Evolutionary conservation across 768 basidiomycete genomes (phyloP).

Genomic region (Lyophyllum semitale): DNA sequence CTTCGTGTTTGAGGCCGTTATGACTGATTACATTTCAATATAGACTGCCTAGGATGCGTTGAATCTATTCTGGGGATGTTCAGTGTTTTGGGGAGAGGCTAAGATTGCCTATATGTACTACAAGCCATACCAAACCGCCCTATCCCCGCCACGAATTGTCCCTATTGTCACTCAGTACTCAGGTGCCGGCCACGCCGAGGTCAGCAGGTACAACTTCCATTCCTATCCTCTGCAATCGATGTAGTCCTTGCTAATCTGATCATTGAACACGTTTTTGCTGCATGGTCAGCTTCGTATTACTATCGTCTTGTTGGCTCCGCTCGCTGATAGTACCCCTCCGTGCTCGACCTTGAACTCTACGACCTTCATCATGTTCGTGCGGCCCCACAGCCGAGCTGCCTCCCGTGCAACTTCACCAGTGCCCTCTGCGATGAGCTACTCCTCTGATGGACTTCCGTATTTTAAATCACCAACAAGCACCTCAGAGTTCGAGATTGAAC

Average conservation of each 20-base stretch:
- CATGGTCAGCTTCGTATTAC: not conserved
- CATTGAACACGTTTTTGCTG: conserved; percentile 8
- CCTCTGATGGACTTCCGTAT: conserved; percentile 31
- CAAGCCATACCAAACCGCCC: no score
- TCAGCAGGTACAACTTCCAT: not conserved
- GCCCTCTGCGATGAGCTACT: conserved; percentile 22
- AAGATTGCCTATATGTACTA: no score
- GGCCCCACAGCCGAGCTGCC: conserved; percentile 16
- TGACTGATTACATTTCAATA: not conserved
- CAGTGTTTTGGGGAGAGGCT: no score
- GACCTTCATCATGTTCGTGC: conserved; percentile 4
- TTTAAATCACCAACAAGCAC: conserved; percentile 40
- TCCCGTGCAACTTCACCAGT: conserved; percentile 28
- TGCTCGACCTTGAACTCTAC: no score
- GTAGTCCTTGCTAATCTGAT: not conserved
- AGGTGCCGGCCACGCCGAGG: not conserved
- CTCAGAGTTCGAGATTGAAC: conserved; percentile 71
- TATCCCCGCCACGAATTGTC: no score
- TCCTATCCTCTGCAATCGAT: not conserved
- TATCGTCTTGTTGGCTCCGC: not conserved
- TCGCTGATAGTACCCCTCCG: not conserved
- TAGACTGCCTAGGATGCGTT: not conserved
- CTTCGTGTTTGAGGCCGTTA: not conserved
- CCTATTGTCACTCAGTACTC: not conserved
- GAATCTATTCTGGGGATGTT: no score